Conservation (phyloP, 768 basidiomycete species). For the Calocybe indica region DNA sequence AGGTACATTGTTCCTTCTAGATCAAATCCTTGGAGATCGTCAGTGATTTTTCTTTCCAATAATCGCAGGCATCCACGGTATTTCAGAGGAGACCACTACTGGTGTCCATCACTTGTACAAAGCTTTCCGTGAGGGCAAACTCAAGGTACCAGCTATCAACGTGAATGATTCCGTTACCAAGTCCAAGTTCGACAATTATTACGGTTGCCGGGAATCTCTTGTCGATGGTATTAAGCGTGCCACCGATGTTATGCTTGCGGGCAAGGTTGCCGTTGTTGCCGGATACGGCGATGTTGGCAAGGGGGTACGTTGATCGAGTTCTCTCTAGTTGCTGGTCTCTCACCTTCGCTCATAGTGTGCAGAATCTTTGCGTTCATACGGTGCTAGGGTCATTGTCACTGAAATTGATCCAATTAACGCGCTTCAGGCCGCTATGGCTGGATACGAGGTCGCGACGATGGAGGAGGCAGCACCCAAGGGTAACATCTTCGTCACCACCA, state of each 20-base stretch:
- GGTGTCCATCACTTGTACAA: conserved; percentile 99
- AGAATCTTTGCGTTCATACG: conserved; percentile 95
- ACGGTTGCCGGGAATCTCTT: conserved; percentile 98
- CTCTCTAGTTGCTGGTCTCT: neutral
- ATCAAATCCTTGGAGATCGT: conserved; percentile 7
- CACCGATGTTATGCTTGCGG: conserved; percentile 99
- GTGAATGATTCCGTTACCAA: conserved; percentile 99
- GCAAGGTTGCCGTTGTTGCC: conserved; percentile 98
- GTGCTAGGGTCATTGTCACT: conserved; percentile 91
- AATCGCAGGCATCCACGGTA: conserved; percentile 71
- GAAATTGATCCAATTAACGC: conserved; percentile 99
- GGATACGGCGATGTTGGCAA: conserved; percentile 99
- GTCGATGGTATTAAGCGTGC: conserved; percentile 99
- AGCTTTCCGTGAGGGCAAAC: conserved; percentile 90
- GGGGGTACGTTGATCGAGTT: conserved; percentile 59
- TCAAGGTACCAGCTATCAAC: conserved; percentile 98
- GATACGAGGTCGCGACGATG: conserved; percentile 98
- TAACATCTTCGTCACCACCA: conserved; percentile 97
- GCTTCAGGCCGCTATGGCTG: conserved; percentile 99
- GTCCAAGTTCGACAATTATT: conserved; percentile 98
- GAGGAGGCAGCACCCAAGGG: conserved; percentile 87
- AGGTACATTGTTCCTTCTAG: conserved; percentile 34
- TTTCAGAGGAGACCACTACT: conserved; percentile 99
- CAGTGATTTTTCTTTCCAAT: conserved; percentile 3
- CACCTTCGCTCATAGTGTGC: conserved; percentile 67